Percentiles rank a stretch among this genome's conserved stretches.
These are phyloP conservation scores for Ophiognomonia clavigignenti-juglandacearum DNA, from an alignment of 2,329 filamentous ascomycete genomes.

Conservation along the genomic window DNA sequence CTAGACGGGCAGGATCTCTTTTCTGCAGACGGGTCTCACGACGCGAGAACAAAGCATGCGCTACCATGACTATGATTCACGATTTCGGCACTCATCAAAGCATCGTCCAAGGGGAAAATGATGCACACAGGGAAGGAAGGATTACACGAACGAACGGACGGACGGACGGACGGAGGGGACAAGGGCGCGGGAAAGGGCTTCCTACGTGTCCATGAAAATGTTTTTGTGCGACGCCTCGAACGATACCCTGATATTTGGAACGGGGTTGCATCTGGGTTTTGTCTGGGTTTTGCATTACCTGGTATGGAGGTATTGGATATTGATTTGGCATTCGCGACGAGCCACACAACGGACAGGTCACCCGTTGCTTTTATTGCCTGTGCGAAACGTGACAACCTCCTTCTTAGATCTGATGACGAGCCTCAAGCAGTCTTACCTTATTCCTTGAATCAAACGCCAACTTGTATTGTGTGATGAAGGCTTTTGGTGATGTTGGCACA, in stretches of 20 bases:
- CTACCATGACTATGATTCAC: background rate
- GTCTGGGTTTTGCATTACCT: background rate
- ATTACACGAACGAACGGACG: no score
- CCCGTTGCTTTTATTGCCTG: no score
- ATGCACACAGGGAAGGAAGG: background rate
- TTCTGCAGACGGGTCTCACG: background rate
- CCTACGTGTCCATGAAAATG: background rate
- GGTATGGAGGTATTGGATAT: background rate
- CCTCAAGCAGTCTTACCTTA: no score
- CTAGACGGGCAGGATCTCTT: background rate
- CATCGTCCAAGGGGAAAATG: background rate
- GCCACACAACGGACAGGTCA: no score
- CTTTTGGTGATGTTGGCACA: no score
- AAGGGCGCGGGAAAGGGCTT: background rate
- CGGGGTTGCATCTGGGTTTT: no score
- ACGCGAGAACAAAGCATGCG: background rate
- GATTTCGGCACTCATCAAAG: background rate
- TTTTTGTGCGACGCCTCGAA: constrained; percentile 1
- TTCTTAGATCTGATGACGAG: no score
- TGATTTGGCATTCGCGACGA: no score
- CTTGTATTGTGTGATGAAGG: no score
- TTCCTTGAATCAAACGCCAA: no score
- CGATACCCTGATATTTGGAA: constrained; percentile 9
- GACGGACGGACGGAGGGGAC: no score
- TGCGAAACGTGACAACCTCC: no score